Evolutionary conservation across 495 filamentous ascomycete genomes (phyloP).

Genomic region (Poronia punctata): DNA sequence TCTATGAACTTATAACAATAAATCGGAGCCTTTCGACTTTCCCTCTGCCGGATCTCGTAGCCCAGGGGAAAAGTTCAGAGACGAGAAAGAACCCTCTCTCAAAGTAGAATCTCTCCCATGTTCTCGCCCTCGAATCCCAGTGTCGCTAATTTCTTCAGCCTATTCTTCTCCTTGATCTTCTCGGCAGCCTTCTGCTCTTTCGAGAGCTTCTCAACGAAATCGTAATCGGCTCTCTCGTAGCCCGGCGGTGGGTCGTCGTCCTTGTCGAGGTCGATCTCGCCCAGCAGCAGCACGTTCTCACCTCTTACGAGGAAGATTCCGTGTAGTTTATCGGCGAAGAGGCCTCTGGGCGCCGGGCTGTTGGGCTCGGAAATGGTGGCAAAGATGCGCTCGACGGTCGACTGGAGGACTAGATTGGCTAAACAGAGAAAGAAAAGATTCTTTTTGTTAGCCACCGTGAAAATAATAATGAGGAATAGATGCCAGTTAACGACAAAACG

Average conservation of each 20-base stretch:
- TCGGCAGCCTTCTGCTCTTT: conserved; percentile 60
- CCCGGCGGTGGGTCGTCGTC: conserved; percentile 78
- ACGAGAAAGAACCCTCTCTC: conserved; percentile 21
- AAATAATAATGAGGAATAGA: too few relatives aligned
- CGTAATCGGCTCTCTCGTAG: conserved; percentile 57
- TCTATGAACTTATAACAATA: too few relatives aligned
- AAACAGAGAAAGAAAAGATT: conserved; percentile 2
- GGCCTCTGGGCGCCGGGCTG: conserved; percentile 25
- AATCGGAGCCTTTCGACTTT: too few relatives aligned
- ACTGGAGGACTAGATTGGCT: conserved; percentile 94
- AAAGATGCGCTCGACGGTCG: conserved; percentile 81
- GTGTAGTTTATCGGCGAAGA: conserved; percentile 74
- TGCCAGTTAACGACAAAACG: too few relatives aligned
- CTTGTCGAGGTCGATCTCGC: conserved; percentile 93
- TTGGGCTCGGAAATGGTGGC: conserved; percentile 34
- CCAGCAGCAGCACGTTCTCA: conserved; percentile 86
- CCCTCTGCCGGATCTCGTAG: too few relatives aligned
- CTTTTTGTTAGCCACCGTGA: neutral
- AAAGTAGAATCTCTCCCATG: conserved; percentile 66
- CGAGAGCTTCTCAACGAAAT: conserved; percentile 64
- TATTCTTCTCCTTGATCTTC: conserved; percentile 65
- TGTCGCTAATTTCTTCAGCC: conserved; percentile 57
- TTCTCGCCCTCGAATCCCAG: conserved; percentile 88
- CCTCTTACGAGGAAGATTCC: conserved; percentile 87
- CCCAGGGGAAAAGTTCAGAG: neutral